These are phyloP conservation scores for Daphne laureola DNA, from an alignment of 441 rosid species.

Conservation along the genomic window DNA sequence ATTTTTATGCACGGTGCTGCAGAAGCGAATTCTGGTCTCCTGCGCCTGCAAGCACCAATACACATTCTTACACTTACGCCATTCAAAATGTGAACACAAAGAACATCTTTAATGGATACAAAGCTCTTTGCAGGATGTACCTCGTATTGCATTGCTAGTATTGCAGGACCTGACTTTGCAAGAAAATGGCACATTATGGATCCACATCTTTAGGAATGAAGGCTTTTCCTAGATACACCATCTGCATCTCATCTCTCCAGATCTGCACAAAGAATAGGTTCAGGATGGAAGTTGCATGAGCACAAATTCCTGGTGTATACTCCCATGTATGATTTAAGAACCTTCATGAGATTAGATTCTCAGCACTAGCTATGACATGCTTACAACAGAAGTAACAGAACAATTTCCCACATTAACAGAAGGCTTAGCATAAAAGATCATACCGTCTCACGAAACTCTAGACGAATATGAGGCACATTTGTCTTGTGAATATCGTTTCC, in stretches of 20 bases:
- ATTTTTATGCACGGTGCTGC: no score
- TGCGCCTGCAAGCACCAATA: no score
- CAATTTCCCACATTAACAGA: not conserved
- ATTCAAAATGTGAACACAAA: no score
- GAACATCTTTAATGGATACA: no score
- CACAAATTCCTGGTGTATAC: no score
- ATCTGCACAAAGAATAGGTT: constrained; percentile 38
- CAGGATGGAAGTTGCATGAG: no score
- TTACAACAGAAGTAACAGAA: no score
- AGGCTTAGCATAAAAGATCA: not conserved
- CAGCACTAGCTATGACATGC: not conserved
- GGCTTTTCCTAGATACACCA: constrained; percentile 70
- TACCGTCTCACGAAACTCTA: constrained; percentile 93
- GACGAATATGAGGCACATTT: constrained; percentile 94
- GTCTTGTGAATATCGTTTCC: constrained; percentile 94
- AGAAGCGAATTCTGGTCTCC: no score
- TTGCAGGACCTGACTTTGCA: no score
- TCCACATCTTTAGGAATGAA: constrained; percentile 50
- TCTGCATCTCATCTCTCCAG: constrained; percentile 95
- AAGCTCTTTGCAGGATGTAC: no score
- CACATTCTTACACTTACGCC: no score
- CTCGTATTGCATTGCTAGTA: no score
- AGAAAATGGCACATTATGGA: constrained; percentile 23
- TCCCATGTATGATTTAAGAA: not conserved
- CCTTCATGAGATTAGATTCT: not conserved